phyloP scores from a whole-genome alignment of 148 eudicot species.

The Chenopodium formosanum region DNA sequence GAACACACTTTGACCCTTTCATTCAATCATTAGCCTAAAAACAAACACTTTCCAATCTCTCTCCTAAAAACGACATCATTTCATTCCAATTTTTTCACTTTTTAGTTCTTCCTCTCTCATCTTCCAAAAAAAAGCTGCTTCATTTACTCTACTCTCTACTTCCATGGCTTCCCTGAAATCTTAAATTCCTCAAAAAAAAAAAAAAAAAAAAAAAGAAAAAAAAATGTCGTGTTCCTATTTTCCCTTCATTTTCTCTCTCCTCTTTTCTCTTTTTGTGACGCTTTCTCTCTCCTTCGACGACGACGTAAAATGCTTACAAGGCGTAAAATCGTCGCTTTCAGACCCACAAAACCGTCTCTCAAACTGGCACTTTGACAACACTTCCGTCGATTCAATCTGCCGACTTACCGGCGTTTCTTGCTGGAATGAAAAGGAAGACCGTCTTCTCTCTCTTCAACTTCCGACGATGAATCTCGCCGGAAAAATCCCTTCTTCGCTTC shows the following conservation, averaged over 20 bases:
- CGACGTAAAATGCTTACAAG: conserved; percentile 59
- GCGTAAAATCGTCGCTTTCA: conserved; percentile 44
- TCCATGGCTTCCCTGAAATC: conserved; percentile 22
- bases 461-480: conserved; percentile 46
- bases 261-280: background rate
- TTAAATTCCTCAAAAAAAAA: background rate
- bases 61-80: conserved; percentile 17
- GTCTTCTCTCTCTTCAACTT: conserved; percentile 53
- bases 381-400: conserved; percentile 53
- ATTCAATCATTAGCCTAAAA: conserved; percentile 8
- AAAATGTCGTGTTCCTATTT: conserved; percentile 1
- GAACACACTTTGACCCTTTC: conserved; percentile 12
- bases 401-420: conserved; percentile 55
- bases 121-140: background rate
- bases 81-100: background rate
- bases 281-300: conserved; percentile 43
- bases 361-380: conserved; percentile 55
- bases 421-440: conserved; percentile 82
- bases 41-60: background rate
- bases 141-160: background rate
- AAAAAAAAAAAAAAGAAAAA: background rate
- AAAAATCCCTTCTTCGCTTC: conserved; percentile 40
- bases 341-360: conserved; percentile 41
- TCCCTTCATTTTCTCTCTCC: background rate
- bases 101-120: background rate